Evolutionary conservation across 352 stramenopile genomes (phyloP), one percentile per base, ranked within the genome.

Genomic region (Pythium rishiriense): DNA sequence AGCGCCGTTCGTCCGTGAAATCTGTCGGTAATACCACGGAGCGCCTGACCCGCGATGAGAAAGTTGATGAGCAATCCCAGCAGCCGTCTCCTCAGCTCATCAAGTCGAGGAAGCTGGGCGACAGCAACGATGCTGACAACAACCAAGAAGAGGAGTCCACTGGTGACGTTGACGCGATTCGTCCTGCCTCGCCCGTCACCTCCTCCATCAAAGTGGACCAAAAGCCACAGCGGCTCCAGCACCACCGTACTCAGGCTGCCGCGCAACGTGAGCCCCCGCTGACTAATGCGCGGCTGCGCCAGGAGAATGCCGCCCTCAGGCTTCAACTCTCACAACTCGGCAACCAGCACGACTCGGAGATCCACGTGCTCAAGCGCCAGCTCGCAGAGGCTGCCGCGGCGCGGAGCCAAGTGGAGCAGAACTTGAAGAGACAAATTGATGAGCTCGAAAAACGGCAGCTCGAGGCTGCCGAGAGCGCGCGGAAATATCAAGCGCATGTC

Each of bases 301-400:
- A 68, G 28, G 66, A 73, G 29, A 73, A 73, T 22, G 29, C 53
- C 10, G 35, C 33, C 8, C 43, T 73, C 15, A 66, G 63, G 60
- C 15, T 46, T 1, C 42, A 69, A 42, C 46, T 73, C n/a, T n/a
- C 28, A 19, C 17, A 62, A 8, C 42, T 65, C 1, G 39, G 17
- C 4, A 64, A 66, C 31, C 59, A 69, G 15, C 45, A 69, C 21
- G 60, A 73, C 19, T 47, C 33, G 9, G 35, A 73, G 19, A 37
- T 59, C 6, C 47, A 57, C 11, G 33, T n/a, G 19, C 28, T 67
- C 17, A 48, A 55, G 33, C 8, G 11, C 2, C 50, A 61, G 17
- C 52, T 72, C 19, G 24, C 37, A 17, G 24, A 67, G 15, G 39
- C 39, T 12, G 46, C 24, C 17, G 6, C 37, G 7, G 42, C 45